Base-by-base conservation (phyloP, 768 basidiomycete species). In the Polyporus arcularius region DNA sequence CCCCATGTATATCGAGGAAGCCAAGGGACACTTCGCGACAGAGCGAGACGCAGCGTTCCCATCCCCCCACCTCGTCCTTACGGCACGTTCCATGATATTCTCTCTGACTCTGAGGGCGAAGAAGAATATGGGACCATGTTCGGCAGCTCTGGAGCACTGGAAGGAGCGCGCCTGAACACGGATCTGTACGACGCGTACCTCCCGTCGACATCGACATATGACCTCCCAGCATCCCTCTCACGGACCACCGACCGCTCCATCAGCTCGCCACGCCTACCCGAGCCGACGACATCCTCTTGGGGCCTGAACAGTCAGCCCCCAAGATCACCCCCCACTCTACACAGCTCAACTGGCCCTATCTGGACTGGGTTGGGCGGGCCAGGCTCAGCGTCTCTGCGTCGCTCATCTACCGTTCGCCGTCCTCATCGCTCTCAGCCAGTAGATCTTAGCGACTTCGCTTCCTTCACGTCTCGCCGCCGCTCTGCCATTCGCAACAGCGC, bases 391-490 rank as follows among this genome's bases (percentile, higher is more conserved):
- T 46, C 57, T 15, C 45, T 62, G 12, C 35, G 60, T 16, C 84
- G 89, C 38, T 85, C 87, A 61, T 73, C 83, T 0, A 84, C 86
- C 21, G 76, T 88, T 49, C 87, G 88, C 30, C 87, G 87, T 26
- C 78, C 84, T 2, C 67, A 75, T 35, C 78, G 80, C 9, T 77
- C 81, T 4, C 76, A 88, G 38, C 78, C 83, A 14, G 78, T 83
- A 14, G 89, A 91, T 63, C 90, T 92, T 71, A 85, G 80, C 67
- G 89, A 91, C 30, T 90, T 88, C 63, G 85, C 89, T 0, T 71
- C 82, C 26, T 90, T 88, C 63, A 87, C 89, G 0, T 72, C 82
- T 26, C 85, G 84, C 12, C 84, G 89, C 32, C 82, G 90, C 53
- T 82, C 82, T 16, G 74, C 76, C 4, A 82, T 71, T 4, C 28